A percentile compares a stretch with the other conserved stretches of the same genome.
Evolutionary conservation across 768 basidiomycete genomes (phyloP).

Genomic region (Mrakia hoshinonis): DNA sequence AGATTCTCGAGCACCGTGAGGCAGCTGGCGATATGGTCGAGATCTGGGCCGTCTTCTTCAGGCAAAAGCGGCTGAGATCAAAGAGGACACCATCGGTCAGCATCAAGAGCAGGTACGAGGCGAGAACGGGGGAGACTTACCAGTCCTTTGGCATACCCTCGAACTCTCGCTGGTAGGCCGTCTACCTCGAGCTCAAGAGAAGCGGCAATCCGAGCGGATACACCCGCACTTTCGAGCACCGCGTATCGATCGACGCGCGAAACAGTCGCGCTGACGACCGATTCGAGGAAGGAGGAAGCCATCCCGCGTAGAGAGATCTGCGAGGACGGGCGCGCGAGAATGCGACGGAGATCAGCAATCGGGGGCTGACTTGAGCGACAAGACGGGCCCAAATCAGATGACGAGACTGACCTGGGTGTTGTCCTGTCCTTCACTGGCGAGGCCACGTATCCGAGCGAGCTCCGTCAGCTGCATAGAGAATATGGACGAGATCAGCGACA

Average conservation of each 20-base stretch:
- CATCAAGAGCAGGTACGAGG: neutral
- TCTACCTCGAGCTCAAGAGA: conserved; percentile 13
- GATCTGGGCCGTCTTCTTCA: neutral
- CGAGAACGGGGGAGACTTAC: conserved; percentile 2
- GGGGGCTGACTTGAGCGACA: neutral
- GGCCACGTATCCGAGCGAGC: neutral
- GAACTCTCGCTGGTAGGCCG: neutral
- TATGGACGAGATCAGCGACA: neutral
- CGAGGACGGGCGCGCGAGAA: neutral
- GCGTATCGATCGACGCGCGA: neutral
- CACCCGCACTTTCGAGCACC: conserved; percentile 1
- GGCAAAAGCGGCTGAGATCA: neutral
- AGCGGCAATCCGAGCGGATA: neutral
- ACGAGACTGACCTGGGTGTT: neutral
- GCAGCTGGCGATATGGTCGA: conserved; percentile 15
- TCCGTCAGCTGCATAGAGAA: neutral
- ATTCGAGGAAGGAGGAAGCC: conserved; percentile 2
- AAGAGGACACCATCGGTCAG: neutral
- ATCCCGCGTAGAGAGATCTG: conserved; percentile 4
- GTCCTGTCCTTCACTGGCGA: neutral
- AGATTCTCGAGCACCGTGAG: conserved; percentile 20
- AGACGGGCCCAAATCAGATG: neutral
- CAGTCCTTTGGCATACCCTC: conserved; percentile 7
- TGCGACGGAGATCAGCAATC: neutral
- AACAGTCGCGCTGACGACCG: neutral